Conservation (phyloP, 768 basidiomycete species). For the Tubosaeta sp. region DNA sequence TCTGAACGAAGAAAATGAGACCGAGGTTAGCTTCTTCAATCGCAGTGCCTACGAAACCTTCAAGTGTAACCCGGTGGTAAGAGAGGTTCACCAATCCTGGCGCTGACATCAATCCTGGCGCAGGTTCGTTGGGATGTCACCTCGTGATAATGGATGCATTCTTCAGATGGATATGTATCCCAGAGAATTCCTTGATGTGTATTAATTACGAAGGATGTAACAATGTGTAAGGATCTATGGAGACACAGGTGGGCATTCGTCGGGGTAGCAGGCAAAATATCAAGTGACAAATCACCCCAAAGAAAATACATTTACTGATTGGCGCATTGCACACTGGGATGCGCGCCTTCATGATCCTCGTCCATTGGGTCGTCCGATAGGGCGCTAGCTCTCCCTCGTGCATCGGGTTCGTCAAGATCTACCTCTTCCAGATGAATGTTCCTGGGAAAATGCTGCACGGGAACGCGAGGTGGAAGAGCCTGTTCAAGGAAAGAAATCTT, state of each 20-base stretch:
- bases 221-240: slow-evolving; percentile 29
- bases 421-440: slow-evolving; percentile 77
- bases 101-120: background rate
- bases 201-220: slow-evolving; percentile 31
- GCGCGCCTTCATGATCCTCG: slow-evolving; percentile 76
- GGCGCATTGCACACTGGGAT: slow-evolving; percentile 90
- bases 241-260: slow-evolving; percentile 16
- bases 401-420: slow-evolving; percentile 73
- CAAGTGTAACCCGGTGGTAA: slow-evolving; percentile 78
- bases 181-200: slow-evolving; percentile 13
- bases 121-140: slow-evolving; percentile 28
- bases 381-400: slow-evolving; percentile 41
- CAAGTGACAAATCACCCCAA: slow-evolving; percentile 10
- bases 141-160: slow-evolving; percentile 4
- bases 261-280: slow-evolving; percentile 21
- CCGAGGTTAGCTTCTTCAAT: slow-evolving; percentile 91
- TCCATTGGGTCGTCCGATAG: slow-evolving; percentile 83
- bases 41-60: slow-evolving; percentile 71
- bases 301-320: slow-evolving; percentile 55
- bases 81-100: background rate
- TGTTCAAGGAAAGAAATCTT: slow-evolving; percentile 72
- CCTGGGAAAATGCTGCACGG: slow-evolving; percentile 65
- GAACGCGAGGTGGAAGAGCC: slow-evolving; percentile 76
- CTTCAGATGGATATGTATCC: background rate
- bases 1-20: slow-evolving; percentile 75